Percentiles rank a stretch among this genome's conserved stretches.
Evolutionary conservation across 2,329 filamentous ascomycete species (phyloP).

Genomic region (Cytospora piceae): DNA sequence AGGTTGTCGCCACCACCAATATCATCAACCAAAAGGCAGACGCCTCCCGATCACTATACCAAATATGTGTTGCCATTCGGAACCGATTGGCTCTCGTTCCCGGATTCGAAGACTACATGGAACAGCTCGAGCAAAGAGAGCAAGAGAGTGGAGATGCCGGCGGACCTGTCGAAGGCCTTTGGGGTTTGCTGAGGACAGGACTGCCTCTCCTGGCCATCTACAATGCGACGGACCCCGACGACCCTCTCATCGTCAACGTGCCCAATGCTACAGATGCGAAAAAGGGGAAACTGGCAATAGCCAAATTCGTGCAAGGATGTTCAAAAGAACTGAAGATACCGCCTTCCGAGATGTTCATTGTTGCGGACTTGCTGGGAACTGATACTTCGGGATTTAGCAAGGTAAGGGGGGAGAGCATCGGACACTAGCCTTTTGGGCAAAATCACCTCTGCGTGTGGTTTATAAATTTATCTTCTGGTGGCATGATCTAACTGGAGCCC

Average conservation of each 20-base stretch:
- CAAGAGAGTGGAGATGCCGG: slow-evolving; percentile 62
- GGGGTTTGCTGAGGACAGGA: slow-evolving; percentile 83
- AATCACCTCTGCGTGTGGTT: no score
- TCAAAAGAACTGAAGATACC: slow-evolving; percentile 80
- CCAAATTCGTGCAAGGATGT: slow-evolving; percentile 91
- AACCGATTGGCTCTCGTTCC: slow-evolving; percentile 82
- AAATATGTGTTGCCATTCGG: slow-evolving; percentile 87
- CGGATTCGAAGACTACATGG: slow-evolving; percentile 75
- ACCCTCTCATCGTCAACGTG: slow-evolving; percentile 66
- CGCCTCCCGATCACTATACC: slow-evolving; percentile 88
- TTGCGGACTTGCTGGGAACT: slow-evolving; percentile 87
- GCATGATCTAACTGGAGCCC: slow-evolving; percentile 4
- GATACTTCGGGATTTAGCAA: slow-evolving; percentile 98
- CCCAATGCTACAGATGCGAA: slow-evolving; percentile 65
- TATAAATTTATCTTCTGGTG: background rate
- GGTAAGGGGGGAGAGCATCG: slow-evolving; percentile 49
- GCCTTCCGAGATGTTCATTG: slow-evolving; percentile 83
- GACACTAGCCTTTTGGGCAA: background rate
- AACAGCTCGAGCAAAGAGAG: slow-evolving; percentile 70
- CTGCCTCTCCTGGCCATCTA: slow-evolving; percentile 86
- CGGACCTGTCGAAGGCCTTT: slow-evolving; percentile 88
- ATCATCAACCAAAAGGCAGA: slow-evolving; percentile 98
- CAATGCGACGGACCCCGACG: slow-evolving; percentile 77
- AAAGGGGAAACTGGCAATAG: slow-evolving; percentile 82
- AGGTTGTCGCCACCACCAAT: slow-evolving; percentile 79